Conservation (phyloP, 2,329 filamentous ascomycete genomes). For the Raffaelea albimanens region DNA sequence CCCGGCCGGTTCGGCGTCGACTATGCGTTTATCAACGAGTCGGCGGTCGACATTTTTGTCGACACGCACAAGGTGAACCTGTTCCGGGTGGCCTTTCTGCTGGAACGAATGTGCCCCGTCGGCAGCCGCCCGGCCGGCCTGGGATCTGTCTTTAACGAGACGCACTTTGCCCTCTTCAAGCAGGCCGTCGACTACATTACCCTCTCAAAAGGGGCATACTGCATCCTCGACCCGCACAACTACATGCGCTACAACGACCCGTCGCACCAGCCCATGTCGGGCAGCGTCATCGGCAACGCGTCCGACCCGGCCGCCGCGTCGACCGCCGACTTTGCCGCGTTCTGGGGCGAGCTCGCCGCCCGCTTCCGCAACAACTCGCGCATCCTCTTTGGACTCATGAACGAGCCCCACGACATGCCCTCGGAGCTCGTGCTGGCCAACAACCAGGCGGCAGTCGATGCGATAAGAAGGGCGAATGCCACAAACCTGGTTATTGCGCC, state of each 20-base stretch:
- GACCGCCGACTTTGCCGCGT: constrained; percentile 34
- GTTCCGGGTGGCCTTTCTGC: constrained; percentile 38
- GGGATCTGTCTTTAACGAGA: constrained; percentile 39
- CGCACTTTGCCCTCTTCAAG: constrained; percentile 34
- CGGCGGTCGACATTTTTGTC: constrained; percentile 33
- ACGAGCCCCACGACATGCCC: constrained; percentile 41
- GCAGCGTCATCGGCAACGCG: constrained; percentile 38
- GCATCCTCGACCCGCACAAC: constrained; percentile 41
- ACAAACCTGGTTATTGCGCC: constrained; percentile 38
- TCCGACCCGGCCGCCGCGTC: constrained; percentile 33
- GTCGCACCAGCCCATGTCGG: constrained; percentile 34
- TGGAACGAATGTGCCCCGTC: constrained; percentile 36
- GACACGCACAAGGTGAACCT: constrained; percentile 36
- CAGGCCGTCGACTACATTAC: constrained; percentile 41
- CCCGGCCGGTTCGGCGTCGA: constrained; percentile 39
- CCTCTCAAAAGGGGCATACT: constrained; percentile 32
- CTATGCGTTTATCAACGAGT: constrained; percentile 38
- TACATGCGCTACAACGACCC: constrained; percentile 46
- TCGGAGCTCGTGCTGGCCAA: constrained; percentile 34
- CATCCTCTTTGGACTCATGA: constrained; percentile 42
- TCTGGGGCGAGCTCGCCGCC: constrained; percentile 37
- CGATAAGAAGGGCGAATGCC: constrained; percentile 30
- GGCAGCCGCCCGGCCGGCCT: constrained; percentile 18
- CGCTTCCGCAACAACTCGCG: constrained; percentile 35
- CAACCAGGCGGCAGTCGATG: constrained; percentile 35